Evolutionary conservation across 75 land plant species (phyloP), one percentile per base, ranked within the genome.

Genomic region (Adiantum capillusveneris): DNA sequence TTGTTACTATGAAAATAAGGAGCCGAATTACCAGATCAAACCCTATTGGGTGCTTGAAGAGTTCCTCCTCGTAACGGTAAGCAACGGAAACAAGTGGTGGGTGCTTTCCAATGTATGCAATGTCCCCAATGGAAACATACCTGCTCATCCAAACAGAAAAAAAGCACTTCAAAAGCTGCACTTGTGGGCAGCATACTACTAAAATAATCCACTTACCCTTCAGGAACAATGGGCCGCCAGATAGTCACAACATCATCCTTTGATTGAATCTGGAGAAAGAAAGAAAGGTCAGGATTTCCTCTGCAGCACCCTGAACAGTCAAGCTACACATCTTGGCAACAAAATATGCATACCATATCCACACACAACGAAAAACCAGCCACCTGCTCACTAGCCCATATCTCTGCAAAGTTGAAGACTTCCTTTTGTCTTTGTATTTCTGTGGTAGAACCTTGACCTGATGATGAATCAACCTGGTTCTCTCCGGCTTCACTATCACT

Each of bases 81-180:
- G 81, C 56, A 13, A 75, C 81, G 41, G 88, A 71, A 29, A 84
- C 75, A 70, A 70, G 77, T 30, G 97, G 97, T 34, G 92, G 81
- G 65, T 84, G 84, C 46, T 25, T 64, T 20, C 99, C 97, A 26
- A 65, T 18, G 62, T 60, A 87, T 45, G 92, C 88, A 56, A 84
- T 73, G 70, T 95, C 97, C 28, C 99, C 99, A 69, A 87, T 53
- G 2, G 89, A 87, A 36, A 90, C 57, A 65, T 91, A 95, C 65
- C 99, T 91, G 76, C 66, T 58, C 57, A n/a, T 24, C 31, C 29
- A 13, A 16, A 2, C 2, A 17, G 49, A n/a, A 46, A 46, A 6
- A 46, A 17, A 39, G 42, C 7, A 39, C n/a, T n/a, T n/a, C n/a
- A n/a, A n/a, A n/a, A n/a, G n/a, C n/a, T n/a, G n/a, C n/a, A n/a